Percentiles rank a stretch among this genome's conserved stretches.
Conservation (phyloP, 2,329 filamentous ascomycete species). For the Trichoderma sp. region DNA sequence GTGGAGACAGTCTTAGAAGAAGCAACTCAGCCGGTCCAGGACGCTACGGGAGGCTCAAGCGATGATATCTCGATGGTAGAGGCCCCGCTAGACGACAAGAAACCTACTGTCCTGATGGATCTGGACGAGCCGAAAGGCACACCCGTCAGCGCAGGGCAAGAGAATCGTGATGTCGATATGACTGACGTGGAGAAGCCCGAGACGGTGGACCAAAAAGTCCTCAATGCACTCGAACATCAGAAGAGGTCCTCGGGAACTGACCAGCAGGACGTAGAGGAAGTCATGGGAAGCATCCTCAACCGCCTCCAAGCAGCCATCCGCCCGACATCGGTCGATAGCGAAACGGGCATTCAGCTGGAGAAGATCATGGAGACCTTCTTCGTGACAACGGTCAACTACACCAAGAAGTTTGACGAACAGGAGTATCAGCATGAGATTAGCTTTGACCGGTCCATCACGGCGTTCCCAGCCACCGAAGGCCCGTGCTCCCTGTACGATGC, state of each 20-base stretch:
- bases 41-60: not conserved
- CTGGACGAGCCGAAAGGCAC: not conserved
- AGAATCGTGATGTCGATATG: slow-evolving; percentile 37
- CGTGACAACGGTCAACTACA: slow-evolving; percentile 63
- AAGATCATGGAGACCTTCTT: slow-evolving; percentile 72
- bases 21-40: slow-evolving; percentile 31
- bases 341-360: slow-evolving; percentile 76
- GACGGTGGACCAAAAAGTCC: slow-evolving; percentile 51
- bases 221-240: slow-evolving; percentile 50
- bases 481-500: slow-evolving; percentile 75
- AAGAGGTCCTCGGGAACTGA: slow-evolving; percentile 57
- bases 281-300: slow-evolving; percentile 89
- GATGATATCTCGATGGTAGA: slow-evolving; percentile 34
- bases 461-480: slow-evolving; percentile 55
- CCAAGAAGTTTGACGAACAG: slow-evolving; percentile 53
- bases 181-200: slow-evolving; percentile 39
- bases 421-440: slow-evolving; percentile 49
- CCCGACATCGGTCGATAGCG: slow-evolving; percentile 62
- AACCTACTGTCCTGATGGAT: not conserved
- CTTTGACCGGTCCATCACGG: slow-evolving; percentile 65
- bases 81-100: slow-evolving; percentile 11
- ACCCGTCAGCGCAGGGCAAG: not conserved
- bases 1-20: slow-evolving; percentile 33
- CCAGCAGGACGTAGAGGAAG: slow-evolving; percentile 95
- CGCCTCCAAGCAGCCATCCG: slow-evolving; percentile 87